Evolutionary conservation across 2,329 filamentous ascomycete genomes (phyloP).

Genomic region (Calonectria pseudoturangicola): DNA sequence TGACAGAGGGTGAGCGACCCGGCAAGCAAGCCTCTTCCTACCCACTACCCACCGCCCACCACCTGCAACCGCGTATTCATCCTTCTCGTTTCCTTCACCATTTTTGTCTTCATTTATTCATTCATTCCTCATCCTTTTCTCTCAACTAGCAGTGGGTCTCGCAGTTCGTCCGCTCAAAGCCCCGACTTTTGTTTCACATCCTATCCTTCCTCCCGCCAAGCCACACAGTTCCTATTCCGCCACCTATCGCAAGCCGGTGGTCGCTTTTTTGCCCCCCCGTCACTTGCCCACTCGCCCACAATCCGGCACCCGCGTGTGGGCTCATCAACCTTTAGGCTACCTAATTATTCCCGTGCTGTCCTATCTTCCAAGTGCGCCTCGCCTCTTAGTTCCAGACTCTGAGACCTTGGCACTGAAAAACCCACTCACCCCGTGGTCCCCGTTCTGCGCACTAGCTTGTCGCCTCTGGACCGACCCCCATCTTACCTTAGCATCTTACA

Average conservation of each 20-base stretch:
- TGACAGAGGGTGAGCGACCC: neutral
- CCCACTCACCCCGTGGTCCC: conserved; percentile 22
- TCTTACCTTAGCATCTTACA: conserved; percentile 10
- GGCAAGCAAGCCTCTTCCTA: neutral
- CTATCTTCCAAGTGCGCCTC: conserved; percentile 11
- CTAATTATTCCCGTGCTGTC: conserved; percentile 23
- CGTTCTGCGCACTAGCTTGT: conserved; percentile 17
- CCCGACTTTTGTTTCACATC: conserved; percentile 25
- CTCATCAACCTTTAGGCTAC: conserved; percentile 16
- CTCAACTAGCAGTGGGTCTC: conserved; percentile 9
- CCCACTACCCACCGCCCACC: neutral
- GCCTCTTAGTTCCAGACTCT: conserved; percentile 21
- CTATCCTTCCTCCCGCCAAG: neutral
- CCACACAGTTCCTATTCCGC: conserved; percentile 1
- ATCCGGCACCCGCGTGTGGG: conserved; percentile 22
- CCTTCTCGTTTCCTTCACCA: conserved; percentile 13
- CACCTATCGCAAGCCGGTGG: neutral
- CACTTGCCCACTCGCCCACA: neutral
- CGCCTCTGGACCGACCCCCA: conserved; percentile 22
- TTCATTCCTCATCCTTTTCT: conserved; percentile 29
- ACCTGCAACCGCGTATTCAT: conserved; percentile 18
- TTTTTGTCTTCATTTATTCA: conserved; percentile 5
- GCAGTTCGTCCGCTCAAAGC: conserved; percentile 31
- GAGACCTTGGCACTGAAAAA: conserved; percentile 29
- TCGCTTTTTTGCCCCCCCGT: conserved; percentile 7